phyloP scores from a whole-genome alignment of 1,284 basidiomycete genomes.

The Sanghuangporus baumii region DNA sequence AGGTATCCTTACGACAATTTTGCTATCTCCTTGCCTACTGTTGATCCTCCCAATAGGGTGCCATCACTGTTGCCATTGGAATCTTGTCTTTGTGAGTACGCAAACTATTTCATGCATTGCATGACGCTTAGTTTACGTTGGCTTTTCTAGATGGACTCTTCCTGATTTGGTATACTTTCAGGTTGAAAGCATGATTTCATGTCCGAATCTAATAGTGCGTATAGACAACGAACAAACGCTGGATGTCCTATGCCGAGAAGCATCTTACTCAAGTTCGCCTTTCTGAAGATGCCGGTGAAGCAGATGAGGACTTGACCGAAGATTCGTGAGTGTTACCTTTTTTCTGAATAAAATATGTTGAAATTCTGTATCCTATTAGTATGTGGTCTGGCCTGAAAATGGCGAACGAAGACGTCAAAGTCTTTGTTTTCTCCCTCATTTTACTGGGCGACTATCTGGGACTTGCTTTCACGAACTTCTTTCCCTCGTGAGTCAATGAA shows the following conservation, averaged over 20 bases:
- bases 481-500: slow-evolving; percentile 22
- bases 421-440: slow-evolving; percentile 29
- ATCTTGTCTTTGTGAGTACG: slow-evolving; percentile 18
- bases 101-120: background rate
- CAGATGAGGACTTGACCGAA: slow-evolving; percentile 29
- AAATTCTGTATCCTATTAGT: slow-evolving; percentile 6
- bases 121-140: background rate
- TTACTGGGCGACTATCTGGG: slow-evolving; percentile 23
- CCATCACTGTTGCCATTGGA: slow-evolving; percentile 18
- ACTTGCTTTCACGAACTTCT: slow-evolving; percentile 36
- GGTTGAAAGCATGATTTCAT: background rate
- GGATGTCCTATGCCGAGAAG: slow-evolving; percentile 36
- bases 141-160: slow-evolving; percentile 20
- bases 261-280: slow-evolving; percentile 39
- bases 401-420: slow-evolving; percentile 31
- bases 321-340: slow-evolving; percentile 21
- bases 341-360: background rate
- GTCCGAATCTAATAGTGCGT: background rate
- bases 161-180: slow-evolving; percentile 22
- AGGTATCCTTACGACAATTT: slow-evolving; percentile 12
- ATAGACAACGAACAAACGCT: slow-evolving; percentile 32
- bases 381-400: slow-evolving; percentile 22
- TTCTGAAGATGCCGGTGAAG: slow-evolving; percentile 38
- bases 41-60: slow-evolving; percentile 6
- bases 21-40: background rate